Base-by-base conservation (phyloP, 441 rosid genomes). In the Gossypium laxum region DNA sequence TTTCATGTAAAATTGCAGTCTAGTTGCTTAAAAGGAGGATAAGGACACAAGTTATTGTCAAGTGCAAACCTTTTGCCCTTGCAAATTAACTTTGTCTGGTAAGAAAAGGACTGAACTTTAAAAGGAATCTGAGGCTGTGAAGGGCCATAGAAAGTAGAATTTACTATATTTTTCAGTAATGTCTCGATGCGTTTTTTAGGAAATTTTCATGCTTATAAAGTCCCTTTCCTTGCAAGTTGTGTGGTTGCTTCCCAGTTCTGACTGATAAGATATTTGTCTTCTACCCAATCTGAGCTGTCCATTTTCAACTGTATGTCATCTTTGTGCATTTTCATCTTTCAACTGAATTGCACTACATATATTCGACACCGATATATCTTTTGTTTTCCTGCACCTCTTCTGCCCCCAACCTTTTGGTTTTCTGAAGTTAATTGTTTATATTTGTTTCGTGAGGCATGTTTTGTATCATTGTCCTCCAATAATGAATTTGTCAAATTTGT, bases 141-240 rank as follows among this genome's bases (percentile, higher is more conserved):
- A 63, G 45, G 56, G 75, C 19, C 67, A 18, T 11, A 34, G 17
- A 55, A 41, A 43, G 68, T 21, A 48, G 32, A 64, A 64, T 12
- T 64, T 64, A 21, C 18, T 66, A 18, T 17, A 66, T 24, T 66
- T 66, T 38, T 5, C 26, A 0, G 41, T 47, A 2, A 66, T 65
- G 34, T 8, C 12, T n/a, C 22, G 2, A 22, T 50, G 45, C 18
- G 8, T 26, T 18, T 67, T 67, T 3, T 26, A 6, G 70, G 30
- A 66, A 50, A 26, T 26, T 24, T 50, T 48, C 41, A 67, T 24
- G 58, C 26, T 67, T 50, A 67, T 48, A 66, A 66, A 24, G 43
- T 26, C 11, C 22, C 45, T 50, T 67, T 67, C 58, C 7, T 63
- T 19, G 18, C 61, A 26, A 45, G 61, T 69, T 55, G 47, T 75